Conservation (phyloP, 805 yeast species). For the Candida odintsovae region DNA sequence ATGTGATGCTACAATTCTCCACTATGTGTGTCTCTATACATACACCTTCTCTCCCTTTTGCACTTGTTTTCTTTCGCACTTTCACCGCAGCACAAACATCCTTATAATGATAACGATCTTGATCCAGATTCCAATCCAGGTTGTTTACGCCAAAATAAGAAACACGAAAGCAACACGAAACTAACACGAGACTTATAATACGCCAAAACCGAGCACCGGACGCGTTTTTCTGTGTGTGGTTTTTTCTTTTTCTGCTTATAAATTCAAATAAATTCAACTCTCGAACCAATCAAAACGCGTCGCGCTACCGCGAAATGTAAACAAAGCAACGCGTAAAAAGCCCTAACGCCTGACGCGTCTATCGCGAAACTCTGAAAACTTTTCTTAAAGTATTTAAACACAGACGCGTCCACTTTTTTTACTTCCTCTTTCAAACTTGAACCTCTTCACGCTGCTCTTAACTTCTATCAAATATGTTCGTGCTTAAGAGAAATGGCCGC, state of each 20-base stretch:
- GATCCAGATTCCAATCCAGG: too few relatives aligned
- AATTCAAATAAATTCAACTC: neutral
- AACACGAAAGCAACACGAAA: conserved; percentile 10
- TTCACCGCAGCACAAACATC: too few relatives aligned
- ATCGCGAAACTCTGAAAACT: neutral
- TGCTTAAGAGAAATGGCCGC: conserved; percentile 88
- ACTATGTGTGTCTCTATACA: too few relatives aligned
- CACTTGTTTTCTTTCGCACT: too few relatives aligned
- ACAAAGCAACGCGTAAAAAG: neutral
- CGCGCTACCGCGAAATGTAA: neutral
- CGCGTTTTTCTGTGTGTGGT: neutral
- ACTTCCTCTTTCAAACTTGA: neutral
- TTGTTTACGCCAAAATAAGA: neutral
- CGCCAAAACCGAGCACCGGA: neutral
- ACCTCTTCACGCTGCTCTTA: neutral
- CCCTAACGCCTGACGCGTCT: conserved; percentile 1
- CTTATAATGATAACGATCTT: too few relatives aligned
- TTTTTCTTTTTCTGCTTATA: neutral
- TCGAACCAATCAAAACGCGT: neutral
- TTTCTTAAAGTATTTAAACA: conserved; percentile 3
- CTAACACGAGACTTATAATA: too few relatives aligned
- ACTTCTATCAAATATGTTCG: conserved; percentile 49
- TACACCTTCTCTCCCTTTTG: too few relatives aligned
- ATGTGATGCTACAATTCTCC: too few relatives aligned
- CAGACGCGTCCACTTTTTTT: conserved; percentile 7